Percentiles rank a stretch among this genome's conserved stretches.
phyloP scores from a whole-genome alignment of 441 rosid genomes.

The Metrosideros polymorpha region DNA sequence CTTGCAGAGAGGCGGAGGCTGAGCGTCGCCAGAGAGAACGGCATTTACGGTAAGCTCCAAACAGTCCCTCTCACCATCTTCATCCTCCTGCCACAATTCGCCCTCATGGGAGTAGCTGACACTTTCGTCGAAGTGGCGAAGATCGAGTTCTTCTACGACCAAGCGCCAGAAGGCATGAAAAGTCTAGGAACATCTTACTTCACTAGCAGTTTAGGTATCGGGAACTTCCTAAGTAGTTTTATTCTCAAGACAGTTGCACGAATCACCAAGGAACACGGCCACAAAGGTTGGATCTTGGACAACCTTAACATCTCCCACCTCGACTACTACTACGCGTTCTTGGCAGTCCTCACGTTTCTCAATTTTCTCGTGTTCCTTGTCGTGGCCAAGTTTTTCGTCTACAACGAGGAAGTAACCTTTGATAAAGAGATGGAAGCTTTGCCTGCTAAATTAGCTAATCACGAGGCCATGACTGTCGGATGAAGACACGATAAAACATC shows the following conservation, averaged over 20 bases:
- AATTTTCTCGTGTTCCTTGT: neutral
- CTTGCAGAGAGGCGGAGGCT: neutral
- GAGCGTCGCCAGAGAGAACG: neutral
- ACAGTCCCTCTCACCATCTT: neutral
- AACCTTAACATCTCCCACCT: constrained; percentile 1
- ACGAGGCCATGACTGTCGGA: neutral
- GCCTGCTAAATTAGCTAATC: neutral
- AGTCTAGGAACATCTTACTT: constrained; percentile 6
- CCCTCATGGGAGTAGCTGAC: constrained; percentile 3
- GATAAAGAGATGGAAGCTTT: neutral
- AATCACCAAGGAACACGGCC: neutral
- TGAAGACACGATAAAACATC: neutral
- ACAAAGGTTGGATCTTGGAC: neutral
- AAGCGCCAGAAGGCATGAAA: constrained; percentile 8
- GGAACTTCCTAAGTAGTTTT: neutral
- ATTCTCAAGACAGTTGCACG: neutral
- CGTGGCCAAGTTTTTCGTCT: neutral
- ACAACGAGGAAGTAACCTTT: neutral
- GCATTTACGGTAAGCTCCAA: neutral
- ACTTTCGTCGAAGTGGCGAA: constrained; percentile 6
- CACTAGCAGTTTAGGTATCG: constrained; percentile 2
- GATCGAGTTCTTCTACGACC: constrained; percentile 10
- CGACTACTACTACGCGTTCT: constrained; percentile 2
- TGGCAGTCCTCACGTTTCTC: neutral
- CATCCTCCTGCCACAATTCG: constrained; percentile 4